Evolutionary conservation across 2,329 filamentous ascomycete genomes (phyloP), one percentile per base, ranked within the genome.

Genomic region (Aspergillus tubingensis): DNA sequence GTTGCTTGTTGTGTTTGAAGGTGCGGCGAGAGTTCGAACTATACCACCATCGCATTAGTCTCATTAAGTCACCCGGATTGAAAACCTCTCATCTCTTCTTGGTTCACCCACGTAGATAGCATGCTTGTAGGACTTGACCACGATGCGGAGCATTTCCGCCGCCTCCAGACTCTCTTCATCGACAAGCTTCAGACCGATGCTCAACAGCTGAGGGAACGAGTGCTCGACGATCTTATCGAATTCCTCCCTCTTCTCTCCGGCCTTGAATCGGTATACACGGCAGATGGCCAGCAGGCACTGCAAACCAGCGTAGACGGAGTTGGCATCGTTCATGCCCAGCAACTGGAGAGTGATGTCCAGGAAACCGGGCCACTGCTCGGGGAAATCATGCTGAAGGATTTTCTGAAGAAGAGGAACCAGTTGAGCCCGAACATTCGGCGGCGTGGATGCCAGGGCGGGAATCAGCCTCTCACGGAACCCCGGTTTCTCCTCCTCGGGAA

Each of bases 81-180:
- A 2, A 21, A 8, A 7, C 8, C 10, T 32, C 23, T 38, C 51
- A 41, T 25, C 21, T 15, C 38, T 23, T 39, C 32, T 39, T 27
- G 50, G 55, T 54, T 44, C 61, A 82, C 88, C 72, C 81, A 96
- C 91, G 84, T 96, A 99, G 71, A 96, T 96, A 51, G 95, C 93
- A 80, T 99, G 94, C 81, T 99, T 99, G 80, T 96, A 99, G 39
- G 92, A 89, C 82, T 99, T 99, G 72, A 99, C 85, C 58, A 96
- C 91, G 60, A 96, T 89, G 74, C 96, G 91, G 68, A 99, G 83
- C 91, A 99, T 98, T 81, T 98, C 95, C 61, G 91, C 94, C 17
- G 94, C 95, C 79, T 99, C 95, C 68, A 96, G 83, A 74, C 91
- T 96, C 73, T 91, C 91, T 80, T 98, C 93, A 67, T 91, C 89